Conservation (phyloP, 2,329 filamentous ascomycete species). For the Cercospora nicotianae region DNA sequence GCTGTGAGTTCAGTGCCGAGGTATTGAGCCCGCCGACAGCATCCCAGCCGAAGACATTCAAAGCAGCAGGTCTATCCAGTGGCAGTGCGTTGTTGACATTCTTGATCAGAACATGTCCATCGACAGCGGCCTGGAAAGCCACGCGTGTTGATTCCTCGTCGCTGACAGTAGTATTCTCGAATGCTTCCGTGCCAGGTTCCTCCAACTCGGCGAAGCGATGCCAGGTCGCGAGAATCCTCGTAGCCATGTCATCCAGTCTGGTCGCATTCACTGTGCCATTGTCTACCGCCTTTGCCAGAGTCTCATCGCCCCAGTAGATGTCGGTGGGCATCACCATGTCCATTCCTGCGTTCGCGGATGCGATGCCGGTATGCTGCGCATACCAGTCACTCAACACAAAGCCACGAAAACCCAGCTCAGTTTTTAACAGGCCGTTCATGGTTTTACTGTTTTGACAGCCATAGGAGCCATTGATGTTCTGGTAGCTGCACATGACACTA, state of each 20-base stretch:
- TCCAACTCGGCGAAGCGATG: slow-evolving; percentile 27
- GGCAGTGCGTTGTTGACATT: slow-evolving; percentile 58
- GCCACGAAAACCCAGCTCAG: slow-evolving; percentile 51
- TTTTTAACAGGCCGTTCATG: slow-evolving; percentile 67
- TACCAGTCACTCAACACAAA: slow-evolving; percentile 53
- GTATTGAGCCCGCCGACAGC: slow-evolving; percentile 27
- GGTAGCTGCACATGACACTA: slow-evolving; percentile 78
- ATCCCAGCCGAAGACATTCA: slow-evolving; percentile 50
- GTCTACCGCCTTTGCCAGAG: slow-evolving; percentile 36
- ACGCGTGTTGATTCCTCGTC: slow-evolving; percentile 51
- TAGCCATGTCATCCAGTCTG: slow-evolving; percentile 41
- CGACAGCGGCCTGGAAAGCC: slow-evolving; percentile 56
- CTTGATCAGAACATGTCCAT: slow-evolving; percentile 64
- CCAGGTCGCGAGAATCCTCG: slow-evolving; percentile 35
- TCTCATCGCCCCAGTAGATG: slow-evolving; percentile 29
- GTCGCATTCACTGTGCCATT: slow-evolving; percentile 36
- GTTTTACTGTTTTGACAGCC: slow-evolving; percentile 69
- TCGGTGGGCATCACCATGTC: slow-evolving; percentile 37
- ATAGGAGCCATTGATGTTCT: slow-evolving; percentile 50
- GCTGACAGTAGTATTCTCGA: slow-evolving; percentile 54
- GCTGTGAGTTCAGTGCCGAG: slow-evolving; percentile 9
- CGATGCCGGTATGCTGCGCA: slow-evolving; percentile 37
- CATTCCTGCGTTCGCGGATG: slow-evolving; percentile 34
- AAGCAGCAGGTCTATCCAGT: slow-evolving; percentile 48
- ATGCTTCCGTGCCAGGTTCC: slow-evolving; percentile 50